Base-by-base conservation (phyloP, 768 basidiomycete genomes). In the Coprinellus micaceus region DNA sequence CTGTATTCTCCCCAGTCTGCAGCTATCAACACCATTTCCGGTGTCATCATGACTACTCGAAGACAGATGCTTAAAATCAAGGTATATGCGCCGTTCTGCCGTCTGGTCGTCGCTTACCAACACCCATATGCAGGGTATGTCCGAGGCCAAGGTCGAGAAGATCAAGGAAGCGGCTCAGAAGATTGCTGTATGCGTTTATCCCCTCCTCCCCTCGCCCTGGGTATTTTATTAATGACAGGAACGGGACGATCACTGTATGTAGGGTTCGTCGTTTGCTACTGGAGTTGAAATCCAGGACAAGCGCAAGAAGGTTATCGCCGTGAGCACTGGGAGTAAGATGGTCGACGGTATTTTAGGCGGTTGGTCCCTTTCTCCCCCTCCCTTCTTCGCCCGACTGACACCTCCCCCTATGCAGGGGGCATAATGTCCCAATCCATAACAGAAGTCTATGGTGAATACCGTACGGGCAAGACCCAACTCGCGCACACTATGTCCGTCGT, bases 391-490 rank as follows among this genome's bases (percentile, higher is more conserved):
- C 36, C 33, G 19, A 28, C 21, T 37, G 6, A 25, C 36, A 9
- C 12, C 28, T 29, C 33, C 13, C 26, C 17, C 5, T 37, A 51
- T 25, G 41, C 59, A 95, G 91, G 94, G 19, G 93, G 94, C 0
- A 73, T 97, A 54, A 84, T 88, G 78, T 95, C 95, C 6, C 94
- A 97, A 66, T 94, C 92, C 6, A 94, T 97, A 58, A 89, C 92
- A 3, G 95, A 98, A 93, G 94, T 98, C 2, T 98, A 94, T 65
- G 95, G 96, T 44, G 95, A 98, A 71, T 98, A 90, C 70, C 83
- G 95, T 29, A 98, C 96, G 0, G 95, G 95, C 28, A 95, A 96
- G 73, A 97, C 95, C 4, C 96, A 98, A 67, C 77, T 96, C 49
- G 93, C 92, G 24, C 96, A 97, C 71, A 98, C 95, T 12, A 89